Evolutionary conservation across 495 filamentous ascomycete species (phyloP), one percentile per base, ranked within the genome.

Genomic region (Aspergillus cavernicola): DNA sequence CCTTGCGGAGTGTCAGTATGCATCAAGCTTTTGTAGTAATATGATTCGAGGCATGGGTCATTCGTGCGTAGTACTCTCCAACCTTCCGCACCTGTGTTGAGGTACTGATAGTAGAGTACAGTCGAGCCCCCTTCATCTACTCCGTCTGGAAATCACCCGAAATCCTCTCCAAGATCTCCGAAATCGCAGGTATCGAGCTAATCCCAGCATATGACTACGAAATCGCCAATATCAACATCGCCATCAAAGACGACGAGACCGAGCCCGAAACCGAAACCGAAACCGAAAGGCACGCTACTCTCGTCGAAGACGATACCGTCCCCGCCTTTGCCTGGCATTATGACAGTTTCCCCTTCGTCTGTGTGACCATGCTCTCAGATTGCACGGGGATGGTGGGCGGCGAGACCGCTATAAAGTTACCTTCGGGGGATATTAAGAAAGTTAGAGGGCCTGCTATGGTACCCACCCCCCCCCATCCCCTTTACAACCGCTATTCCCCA

Each of bases 301-400:
- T n/a, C n/a, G 26, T 16, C 72, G 72, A 20, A 11, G 41, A 47
- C n/a, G 56, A 56, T n/a, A 44, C 50, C 3, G 74, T 78, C 61
- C 74, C 80, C 10, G 79, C 85, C 47, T 80, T 87, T 15, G 82
- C 77, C 24, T 89, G 86, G 86, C 85, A 90, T 66, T 79, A 68
- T 32, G 86, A 90, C 56, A 84, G 82, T 56, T 89, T 86, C 62
- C 87, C 87, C 0, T 90, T 88, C 52, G 87, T 89, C 13, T 89
- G 87, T 57, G 85, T 90, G 20, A 75, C 81, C 4, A 90, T 89
- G 87, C 76, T 89, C 38, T 86, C 83, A 41, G 85, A 90, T 58
- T 84, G 82, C 40, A 79, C 73, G 0, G 72, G 73, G 12, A 90
- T 89, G 86, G 70, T 85, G 7, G 86, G 86, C 26, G 87, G 87